These are phyloP conservation scores for Brasilioporus rufonigricans DNA, from an alignment of 768 basidiomycete genomes.

Conservation along the genomic window DNA sequence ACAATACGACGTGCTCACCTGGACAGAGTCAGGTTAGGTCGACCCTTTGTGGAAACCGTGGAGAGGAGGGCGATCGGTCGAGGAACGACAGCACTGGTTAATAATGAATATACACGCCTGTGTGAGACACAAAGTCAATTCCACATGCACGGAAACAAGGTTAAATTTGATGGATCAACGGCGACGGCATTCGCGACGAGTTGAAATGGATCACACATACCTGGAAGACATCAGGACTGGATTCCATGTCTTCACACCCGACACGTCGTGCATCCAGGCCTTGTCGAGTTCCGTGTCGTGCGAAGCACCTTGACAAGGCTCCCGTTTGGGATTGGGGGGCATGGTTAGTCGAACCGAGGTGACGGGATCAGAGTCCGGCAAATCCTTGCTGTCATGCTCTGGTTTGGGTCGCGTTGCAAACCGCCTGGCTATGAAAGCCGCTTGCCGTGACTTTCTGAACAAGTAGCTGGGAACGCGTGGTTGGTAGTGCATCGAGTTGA, in stretches of 20 bases:
- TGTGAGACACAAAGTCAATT: slow-evolving; percentile 21
- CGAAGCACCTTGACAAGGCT: slow-evolving; percentile 38
- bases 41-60: slow-evolving; percentile 47
- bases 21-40: slow-evolving; percentile 64
- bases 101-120: slow-evolving; percentile 44
- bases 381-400: slow-evolving; percentile 4
- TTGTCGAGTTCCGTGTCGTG: slow-evolving; percentile 14
- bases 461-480: neutral
- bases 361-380: slow-evolving; percentile 18
- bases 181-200: neutral
- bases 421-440: neutral
- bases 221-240: slow-evolving; percentile 32
- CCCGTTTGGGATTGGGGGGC: slow-evolving; percentile 44
- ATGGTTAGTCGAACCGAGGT: slow-evolving; percentile 22
- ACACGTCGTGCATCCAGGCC: slow-evolving; percentile 32
- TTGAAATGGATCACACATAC: slow-evolving; percentile 21
- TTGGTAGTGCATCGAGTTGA: neutral
- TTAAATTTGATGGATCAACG: slow-evolving; percentile 14
- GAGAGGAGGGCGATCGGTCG: slow-evolving; percentile 65
- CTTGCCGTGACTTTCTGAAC: neutral
- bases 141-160: slow-evolving; percentile 16
- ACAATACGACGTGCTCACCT: slow-evolving; percentile 41
- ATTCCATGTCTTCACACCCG: slow-evolving; percentile 43
- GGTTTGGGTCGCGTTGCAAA: slow-evolving; percentile 4
- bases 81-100: slow-evolving; percentile 60